Base-by-base conservation (phyloP, 345 rosid genomes). In the Ceriops tagal region DNA sequence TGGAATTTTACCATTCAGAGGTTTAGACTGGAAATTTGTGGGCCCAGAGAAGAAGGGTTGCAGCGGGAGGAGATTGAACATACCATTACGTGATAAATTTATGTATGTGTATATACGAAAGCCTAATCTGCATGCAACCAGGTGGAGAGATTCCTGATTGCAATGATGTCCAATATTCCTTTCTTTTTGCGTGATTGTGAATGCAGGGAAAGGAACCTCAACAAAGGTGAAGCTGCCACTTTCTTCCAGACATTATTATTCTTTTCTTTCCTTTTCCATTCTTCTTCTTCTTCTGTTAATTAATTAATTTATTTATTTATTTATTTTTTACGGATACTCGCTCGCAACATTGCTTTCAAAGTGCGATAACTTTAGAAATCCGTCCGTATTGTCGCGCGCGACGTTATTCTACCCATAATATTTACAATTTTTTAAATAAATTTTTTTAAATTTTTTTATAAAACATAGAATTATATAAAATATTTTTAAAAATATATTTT, bases 141-240 rank as follows among this genome's bases (percentile, higher is more conserved):
- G 11, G 32, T 9, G 30, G 32, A 52, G 53, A 52, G 53, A 61
- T 51, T 61, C 66, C 31, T 32, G 52, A 51, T 35, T 61, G 35
- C 15, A 60, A 61, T 34, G n/a, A 21, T 24, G 52, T 18, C 53
- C 19, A 30, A 15, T 61, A 61, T 70, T 70, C 73, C 35, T 61
- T 70, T 31, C 73, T 51, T 70, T 51, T 70, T 32, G 9, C 73
- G 66, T 61, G 73, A 18, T 61, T 26, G 59, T 26, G 51, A 19
- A 30, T 24, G 31, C 3, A 30, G 6, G 34, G 49, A 24, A 61
- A 61, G 24, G 18, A 61, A 13, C 1, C 18, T 43, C 49, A 43
- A 10, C 26, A 8, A 65, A 58, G 18, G 8, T 21, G 49, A 39
- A 20, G 22, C 8, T 13, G 9, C 28, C 7, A 46, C 15, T 34